Conservation (phyloP, 2,329 filamentous ascomycete genomes). For the Fusarium duplospermum region DNA sequence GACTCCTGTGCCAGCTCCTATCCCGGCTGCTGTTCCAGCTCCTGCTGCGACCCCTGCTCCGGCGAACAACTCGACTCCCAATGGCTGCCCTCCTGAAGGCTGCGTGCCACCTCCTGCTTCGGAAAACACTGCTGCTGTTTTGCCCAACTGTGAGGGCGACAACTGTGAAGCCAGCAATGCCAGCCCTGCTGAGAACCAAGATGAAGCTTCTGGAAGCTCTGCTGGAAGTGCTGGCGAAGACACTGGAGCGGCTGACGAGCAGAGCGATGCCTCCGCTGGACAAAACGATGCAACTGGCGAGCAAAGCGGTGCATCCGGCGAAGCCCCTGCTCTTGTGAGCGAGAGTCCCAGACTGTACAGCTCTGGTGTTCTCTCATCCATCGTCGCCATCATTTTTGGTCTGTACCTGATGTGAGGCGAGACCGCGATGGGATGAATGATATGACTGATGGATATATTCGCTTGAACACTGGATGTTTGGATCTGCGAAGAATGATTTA, state of each 20-base stretch:
- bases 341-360: slow-evolving; percentile 24
- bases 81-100: slow-evolving; percentile 6
- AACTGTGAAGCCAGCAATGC: not conserved
- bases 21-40: slow-evolving; percentile 2
- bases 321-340: slow-evolving; percentile 15
- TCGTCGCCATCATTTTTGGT: slow-evolving; percentile 30
- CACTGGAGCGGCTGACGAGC: not conserved
- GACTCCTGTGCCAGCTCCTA: slow-evolving; percentile 3
- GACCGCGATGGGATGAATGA: not conserved
- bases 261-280: not conserved
- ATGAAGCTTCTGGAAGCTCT: not conserved
- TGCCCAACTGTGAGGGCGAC: not conserved
- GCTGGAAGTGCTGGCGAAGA: not conserved
- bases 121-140: not conserved
- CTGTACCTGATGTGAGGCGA: slow-evolving; percentile 7
- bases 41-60: slow-evolving; percentile 3
- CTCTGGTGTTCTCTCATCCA: slow-evolving; percentile 19
- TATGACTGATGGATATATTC: not conserved
- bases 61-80: slow-evolving; percentile 17
- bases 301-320: not conserved
- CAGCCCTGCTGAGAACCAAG: not conserved
- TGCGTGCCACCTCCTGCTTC: slow-evolving; percentile 2
- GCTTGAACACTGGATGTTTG: not conserved
- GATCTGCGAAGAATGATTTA: not conserved
- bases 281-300: not conserved